Conservation (phyloP, 257 asterid species). For the Capsicum baccatum region DNA sequence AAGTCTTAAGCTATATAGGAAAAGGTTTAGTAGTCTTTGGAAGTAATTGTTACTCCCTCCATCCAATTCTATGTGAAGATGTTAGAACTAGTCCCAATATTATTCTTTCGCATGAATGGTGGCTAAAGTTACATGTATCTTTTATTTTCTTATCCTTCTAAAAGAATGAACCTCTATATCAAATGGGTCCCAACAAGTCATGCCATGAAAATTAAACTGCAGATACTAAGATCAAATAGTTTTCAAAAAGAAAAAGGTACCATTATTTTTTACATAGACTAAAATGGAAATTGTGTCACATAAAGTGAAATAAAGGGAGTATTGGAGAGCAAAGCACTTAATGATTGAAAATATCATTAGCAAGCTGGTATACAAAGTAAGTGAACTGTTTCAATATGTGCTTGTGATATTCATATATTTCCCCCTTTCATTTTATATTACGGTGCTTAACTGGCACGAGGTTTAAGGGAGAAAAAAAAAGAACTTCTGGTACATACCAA, state of each 20-base stretch:
- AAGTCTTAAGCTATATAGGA: not conserved
- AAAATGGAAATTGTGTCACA: not conserved
- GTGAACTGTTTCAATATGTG: not conserved
- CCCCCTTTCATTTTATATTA: not conserved
- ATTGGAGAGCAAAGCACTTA: not conserved
- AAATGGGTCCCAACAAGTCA: constrained; percentile 18
- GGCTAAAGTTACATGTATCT: not conserved
- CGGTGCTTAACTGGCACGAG: not conserved
- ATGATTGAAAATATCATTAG: not conserved
- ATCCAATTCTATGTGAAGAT: not conserved
- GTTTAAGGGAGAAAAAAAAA: not conserved
- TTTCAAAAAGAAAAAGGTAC: not conserved
- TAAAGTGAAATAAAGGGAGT: not conserved
- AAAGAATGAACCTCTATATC: not conserved
- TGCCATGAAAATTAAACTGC: not conserved
- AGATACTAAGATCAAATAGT: not conserved
- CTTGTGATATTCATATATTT: not conserved
- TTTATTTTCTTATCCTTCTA: not conserved
- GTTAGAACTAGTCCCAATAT: not conserved
- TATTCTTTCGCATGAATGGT: not conserved
- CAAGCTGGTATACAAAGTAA: not conserved
- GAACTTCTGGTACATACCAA: not conserved
- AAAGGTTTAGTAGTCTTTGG: not conserved
- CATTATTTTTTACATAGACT: not conserved
- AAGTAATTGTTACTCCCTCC: not conserved